Conservation (phyloP, 192 early-diverging fungal species). For the Jimgerdemannia flammicorona region DNA sequence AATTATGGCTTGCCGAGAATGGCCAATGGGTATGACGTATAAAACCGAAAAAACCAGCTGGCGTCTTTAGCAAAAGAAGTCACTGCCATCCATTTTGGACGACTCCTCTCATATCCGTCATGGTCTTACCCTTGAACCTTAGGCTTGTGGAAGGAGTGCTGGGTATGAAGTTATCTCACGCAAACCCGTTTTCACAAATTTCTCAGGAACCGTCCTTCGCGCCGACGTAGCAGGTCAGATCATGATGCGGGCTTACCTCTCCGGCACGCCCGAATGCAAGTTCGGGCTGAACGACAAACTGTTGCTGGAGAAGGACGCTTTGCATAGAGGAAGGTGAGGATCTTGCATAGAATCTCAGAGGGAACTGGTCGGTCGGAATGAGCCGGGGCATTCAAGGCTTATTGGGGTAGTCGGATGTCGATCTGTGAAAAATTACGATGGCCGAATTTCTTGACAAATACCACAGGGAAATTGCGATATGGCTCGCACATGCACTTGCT, state of each 20-base stretch:
- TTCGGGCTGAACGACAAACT: slow-evolving; percentile 97
- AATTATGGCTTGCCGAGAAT: neutral
- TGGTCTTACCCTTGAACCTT: neutral
- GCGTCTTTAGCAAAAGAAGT: too few species aligned
- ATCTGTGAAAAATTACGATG: too few species aligned
- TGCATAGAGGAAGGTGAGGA: slow-evolving; percentile 29
- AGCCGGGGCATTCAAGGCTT: neutral
- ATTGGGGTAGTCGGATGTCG: neutral
- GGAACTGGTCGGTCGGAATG: neutral
- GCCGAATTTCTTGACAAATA: neutral
- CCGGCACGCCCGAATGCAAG: slow-evolving; percentile 97
- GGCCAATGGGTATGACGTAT: too few species aligned
- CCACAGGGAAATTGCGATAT: too few species aligned
- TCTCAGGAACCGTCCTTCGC: slow-evolving; percentile 63
- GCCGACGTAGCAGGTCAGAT: slow-evolving; percentile 89
- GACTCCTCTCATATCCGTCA: neutral
- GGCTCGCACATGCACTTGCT: neutral
- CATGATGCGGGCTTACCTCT: slow-evolving; percentile 92
- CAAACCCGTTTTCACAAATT: too few species aligned
- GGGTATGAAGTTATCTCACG: too few species aligned
- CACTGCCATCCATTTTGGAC: too few species aligned
- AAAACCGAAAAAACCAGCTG: too few species aligned
- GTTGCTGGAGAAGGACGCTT: slow-evolving; percentile 73
- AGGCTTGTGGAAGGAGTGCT: too few species aligned
- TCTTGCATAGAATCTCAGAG: neutral